Evolutionary conservation across 495 filamentous ascomycete genomes (phyloP), one percentile per base, ranked within the genome.

Genomic region (Apiosordaria backusii): DNA sequence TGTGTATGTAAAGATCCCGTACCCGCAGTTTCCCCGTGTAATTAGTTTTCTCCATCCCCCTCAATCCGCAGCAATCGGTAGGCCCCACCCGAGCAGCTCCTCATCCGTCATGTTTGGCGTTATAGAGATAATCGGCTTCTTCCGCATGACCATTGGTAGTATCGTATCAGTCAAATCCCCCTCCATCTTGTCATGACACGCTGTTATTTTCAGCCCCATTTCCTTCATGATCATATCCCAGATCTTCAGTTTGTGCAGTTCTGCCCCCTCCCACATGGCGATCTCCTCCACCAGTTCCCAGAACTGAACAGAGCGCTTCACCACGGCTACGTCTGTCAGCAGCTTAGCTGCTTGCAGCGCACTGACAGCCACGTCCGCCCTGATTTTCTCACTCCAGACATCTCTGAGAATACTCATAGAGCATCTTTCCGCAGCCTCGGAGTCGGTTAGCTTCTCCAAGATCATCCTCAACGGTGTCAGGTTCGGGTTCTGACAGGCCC

Each of bases 401-500:
- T 65, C 50, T 0, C 68, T 64, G 15, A 74, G 64, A 1, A 74
- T 68, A 16, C 19, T 45, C 6, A 29, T 52, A 0, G 60, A 65
- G 27, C 66, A 70, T 13, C 18, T 57, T 0, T 18, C n/a, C 16
- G 64, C 72, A 16, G 68, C 72, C 27, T 50, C n/a, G 4, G 66
- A 29, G 62, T 69, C 59, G 4, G 63, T 63, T 25, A 67, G 65
- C 23, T 60, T 63, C 9, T 62, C 65, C 13, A 74, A 63, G 1
- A 74, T 68, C 4, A 67, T 4, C 25, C 68, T 66, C 21, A 74
- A 59, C 7, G 70, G 63, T 22, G 64, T 65, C 16, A 64, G 63
- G 61, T 72, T 70, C 6, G 68, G 70, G 57, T 67, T 69, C n/a
- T 67, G 66, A 13, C 66, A 65, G 19, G 70, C 70, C 22, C 67